phyloP scores from a whole-genome alignment of 148 eudicot species.

The Pouteria glomerata region DNA sequence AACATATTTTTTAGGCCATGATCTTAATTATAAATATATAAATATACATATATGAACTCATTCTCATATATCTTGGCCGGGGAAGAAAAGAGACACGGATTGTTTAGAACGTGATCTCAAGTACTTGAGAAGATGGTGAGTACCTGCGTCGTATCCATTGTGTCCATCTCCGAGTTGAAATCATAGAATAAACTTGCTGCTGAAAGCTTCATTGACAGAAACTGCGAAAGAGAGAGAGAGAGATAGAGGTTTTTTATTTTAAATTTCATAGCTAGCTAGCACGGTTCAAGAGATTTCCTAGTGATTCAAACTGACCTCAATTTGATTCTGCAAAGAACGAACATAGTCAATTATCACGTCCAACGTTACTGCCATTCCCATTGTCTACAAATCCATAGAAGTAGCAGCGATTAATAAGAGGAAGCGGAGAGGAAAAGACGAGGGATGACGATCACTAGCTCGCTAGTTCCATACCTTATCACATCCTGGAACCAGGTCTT shows the following conservation, averaged over 20 bases:
- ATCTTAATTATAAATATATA: no score
- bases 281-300: no score
- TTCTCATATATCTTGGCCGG: no score
- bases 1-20: no score
- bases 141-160: conserved; percentile 57
- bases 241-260: not conserved
- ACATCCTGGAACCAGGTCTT: conserved; percentile 83
- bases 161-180: conserved; percentile 81
- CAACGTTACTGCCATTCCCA: conserved; percentile 92
- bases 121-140: not conserved
- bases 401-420: not conserved
- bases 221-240: conserved; percentile 28
- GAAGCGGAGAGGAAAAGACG: not conserved
- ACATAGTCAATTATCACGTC: conserved; percentile 86
- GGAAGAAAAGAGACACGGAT: no score
- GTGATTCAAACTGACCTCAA: conserved; percentile 47
- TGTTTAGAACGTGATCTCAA: no score
- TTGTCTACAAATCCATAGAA: conserved; percentile 41
- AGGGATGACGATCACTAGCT: no score
- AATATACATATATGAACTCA: no score
- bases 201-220: conserved; percentile 88
- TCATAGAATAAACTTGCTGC: conserved; percentile 86
- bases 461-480: conserved; percentile 48
- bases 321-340: conserved; percentile 74
- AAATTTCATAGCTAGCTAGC: not conserved